phyloP scores from a whole-genome alignment of 179 eudicot species.

The Carnegiea gigantea region DNA sequence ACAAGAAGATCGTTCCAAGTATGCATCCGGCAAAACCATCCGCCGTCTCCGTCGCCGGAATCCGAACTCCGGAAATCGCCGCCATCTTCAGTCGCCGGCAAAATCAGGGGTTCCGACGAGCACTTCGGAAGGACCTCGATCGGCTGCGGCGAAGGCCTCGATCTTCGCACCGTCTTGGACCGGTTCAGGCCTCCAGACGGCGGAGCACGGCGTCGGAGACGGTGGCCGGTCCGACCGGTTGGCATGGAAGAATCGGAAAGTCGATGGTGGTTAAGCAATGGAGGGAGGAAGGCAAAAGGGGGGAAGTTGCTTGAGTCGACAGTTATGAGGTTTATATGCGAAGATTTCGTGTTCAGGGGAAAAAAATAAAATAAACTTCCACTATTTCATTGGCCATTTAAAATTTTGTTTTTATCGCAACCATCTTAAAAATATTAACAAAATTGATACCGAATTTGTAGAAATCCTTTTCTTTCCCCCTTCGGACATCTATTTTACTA shows the following conservation, averaged over 20 bases:
- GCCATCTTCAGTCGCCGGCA: constrained; percentile 5
- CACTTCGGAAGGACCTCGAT: constrained; percentile 33
- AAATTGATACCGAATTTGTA: no score
- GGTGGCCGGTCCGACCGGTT: not conserved
- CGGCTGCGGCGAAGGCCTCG: constrained; percentile 11
- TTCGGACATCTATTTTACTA: no score
- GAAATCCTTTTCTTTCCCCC: no score
- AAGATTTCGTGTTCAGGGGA: not conserved
- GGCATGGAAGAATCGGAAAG: not conserved
- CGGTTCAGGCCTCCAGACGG: constrained; percentile 5
- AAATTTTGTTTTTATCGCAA: no score
- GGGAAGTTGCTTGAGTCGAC: not conserved
- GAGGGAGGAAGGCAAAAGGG: not conserved
- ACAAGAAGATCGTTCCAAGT: not conserved
- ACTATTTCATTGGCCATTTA: not conserved
- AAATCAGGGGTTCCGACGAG: constrained; percentile 48
- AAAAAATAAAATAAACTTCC: not conserved
- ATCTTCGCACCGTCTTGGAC: constrained; percentile 13
- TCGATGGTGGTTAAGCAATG: not conserved
- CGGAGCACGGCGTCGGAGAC: constrained; percentile 10
- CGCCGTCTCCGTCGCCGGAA: constrained; percentile 12
- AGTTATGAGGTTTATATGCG: not conserved
- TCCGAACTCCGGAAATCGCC: not conserved
- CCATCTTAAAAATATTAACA: no score
- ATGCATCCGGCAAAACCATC: constrained; percentile 9